Percentiles rank a stretch among this genome's conserved stretches.
Evolutionary conservation across 2,329 filamentous ascomycete genomes (phyloP).

Genomic region (Fusarium sublunatum): DNA sequence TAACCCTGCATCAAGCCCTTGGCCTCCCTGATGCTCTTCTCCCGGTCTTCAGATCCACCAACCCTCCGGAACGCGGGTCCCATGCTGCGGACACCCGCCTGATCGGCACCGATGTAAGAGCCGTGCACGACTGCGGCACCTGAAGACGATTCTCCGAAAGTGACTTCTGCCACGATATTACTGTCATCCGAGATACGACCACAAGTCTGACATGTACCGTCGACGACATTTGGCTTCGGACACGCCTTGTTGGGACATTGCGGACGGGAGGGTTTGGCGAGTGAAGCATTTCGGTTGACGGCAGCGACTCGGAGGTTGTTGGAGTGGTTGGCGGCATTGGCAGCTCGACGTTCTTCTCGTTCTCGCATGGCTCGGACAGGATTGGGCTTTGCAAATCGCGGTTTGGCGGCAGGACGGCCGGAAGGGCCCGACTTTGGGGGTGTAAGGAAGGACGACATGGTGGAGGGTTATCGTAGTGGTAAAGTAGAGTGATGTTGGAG

Average conservation of each 20-base stretch:
- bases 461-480: conserved; percentile 14
- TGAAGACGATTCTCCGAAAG: conserved; percentile 86
- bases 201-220: conserved; percentile 82
- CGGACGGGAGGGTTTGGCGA: conserved; percentile 52
- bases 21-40: conserved; percentile 69
- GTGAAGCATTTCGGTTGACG: conserved; percentile 47
- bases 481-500: conserved; percentile 1
- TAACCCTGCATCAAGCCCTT: conserved; percentile 71
- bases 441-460: conserved; percentile 62
- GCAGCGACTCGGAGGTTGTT: conserved; percentile 47
- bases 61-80: conserved; percentile 71
- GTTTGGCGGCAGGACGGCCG: conserved; percentile 49
- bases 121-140: conserved; percentile 93
- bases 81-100: conserved; percentile 78
- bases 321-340: conserved; percentile 42
- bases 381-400: conserved; percentile 58
- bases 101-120: conserved; percentile 85
- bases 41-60: conserved; percentile 68
- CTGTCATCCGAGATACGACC: conserved; percentile 85
- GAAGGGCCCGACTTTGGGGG: conserved; percentile 52
- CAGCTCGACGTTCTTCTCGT: conserved; percentile 59
- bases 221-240: conserved; percentile 69
- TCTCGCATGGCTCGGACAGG: conserved; percentile 64
- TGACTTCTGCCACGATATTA: conserved; percentile 91
- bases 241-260: conserved; percentile 71